phyloP scores from a whole-genome alignment of 2,329 filamentous ascomycete genomes.

The Fusarium verrucosum region DNA sequence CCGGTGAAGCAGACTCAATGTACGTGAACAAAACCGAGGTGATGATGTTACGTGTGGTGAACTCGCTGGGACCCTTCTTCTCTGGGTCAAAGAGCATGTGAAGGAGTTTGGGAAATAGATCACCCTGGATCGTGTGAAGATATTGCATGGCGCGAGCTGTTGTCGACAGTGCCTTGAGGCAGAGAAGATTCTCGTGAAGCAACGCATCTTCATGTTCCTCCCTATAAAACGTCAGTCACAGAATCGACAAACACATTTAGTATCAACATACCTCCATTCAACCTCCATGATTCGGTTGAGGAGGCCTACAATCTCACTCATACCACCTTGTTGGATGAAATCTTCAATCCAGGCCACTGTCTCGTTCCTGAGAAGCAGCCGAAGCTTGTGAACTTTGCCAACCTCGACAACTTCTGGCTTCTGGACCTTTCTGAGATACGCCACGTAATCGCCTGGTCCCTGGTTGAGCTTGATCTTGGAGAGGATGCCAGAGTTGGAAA shows the following conservation, averaged over 20 bases:
- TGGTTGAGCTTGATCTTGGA: constrained; percentile 78
- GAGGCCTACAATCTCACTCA: constrained; percentile 88
- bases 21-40: constrained; percentile 90
- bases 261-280: constrained; percentile 82
- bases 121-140: constrained; percentile 79
- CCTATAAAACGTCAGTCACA: constrained; percentile 54
- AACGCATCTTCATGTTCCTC: constrained; percentile 96
- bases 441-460: constrained; percentile 83
- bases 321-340: constrained; percentile 88
- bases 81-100: constrained; percentile 96
- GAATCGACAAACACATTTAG: neutral
- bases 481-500: constrained; percentile 66
- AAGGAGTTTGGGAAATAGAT: constrained; percentile 85
- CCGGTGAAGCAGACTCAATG: constrained; percentile 71
- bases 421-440: constrained; percentile 81
- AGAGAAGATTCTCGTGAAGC: constrained; percentile 90
- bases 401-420: constrained; percentile 88
- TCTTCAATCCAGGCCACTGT: constrained; percentile 94
- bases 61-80: constrained; percentile 96
- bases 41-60: constrained; percentile 90
- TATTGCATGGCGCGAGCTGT: constrained; percentile 86
- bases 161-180: constrained; percentile 92
- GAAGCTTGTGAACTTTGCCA: constrained; percentile 93
- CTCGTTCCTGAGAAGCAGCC: constrained; percentile 89
- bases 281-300: constrained; percentile 93